Conservation (phyloP, 768 basidiomycete genomes). For the Leccinum variicolor region DNA sequence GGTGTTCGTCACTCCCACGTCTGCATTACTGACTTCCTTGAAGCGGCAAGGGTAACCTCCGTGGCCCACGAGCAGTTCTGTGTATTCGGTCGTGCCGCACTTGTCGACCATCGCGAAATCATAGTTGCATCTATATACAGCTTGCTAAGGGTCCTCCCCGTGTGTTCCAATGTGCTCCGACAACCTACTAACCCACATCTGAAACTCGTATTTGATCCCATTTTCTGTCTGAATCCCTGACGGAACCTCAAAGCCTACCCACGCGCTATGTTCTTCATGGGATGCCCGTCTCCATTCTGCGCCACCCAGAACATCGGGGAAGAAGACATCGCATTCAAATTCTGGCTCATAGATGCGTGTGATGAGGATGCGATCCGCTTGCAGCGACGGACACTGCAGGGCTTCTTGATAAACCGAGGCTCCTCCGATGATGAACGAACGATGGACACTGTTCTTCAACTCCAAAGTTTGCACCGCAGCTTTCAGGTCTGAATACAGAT, state of each 20-base stretch:
- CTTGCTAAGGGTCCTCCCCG: background rate
- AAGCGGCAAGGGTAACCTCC: conserved; percentile 63
- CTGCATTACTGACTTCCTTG: conserved; percentile 12
- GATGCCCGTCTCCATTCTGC: conserved; percentile 54
- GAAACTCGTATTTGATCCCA: conserved; percentile 82
- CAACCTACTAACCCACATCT: conserved; percentile 84
- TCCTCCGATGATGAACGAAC: conserved; percentile 90
- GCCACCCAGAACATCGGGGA: conserved; percentile 64
- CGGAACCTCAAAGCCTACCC: conserved; percentile 80
- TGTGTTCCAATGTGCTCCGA: conserved; percentile 9
- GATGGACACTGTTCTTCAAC: conserved; percentile 37
- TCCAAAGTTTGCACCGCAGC: conserved; percentile 15
- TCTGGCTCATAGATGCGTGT: conserved; percentile 76
- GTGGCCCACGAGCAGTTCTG: background rate
- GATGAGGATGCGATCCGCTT: conserved; percentile 79
- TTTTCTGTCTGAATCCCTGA: conserved; percentile 78
- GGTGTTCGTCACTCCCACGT: background rate
- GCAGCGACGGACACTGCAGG: conserved; percentile 41
- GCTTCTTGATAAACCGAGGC: conserved; percentile 75
- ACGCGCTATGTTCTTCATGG: conserved; percentile 63
- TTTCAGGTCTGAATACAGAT: conserved; percentile 26
- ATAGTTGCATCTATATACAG: conserved; percentile 2
- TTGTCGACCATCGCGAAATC: background rate
- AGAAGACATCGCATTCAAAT: conserved; percentile 86
- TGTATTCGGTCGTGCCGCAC: background rate